Conservation (phyloP, 306 rosid species). For the Cercis canadensis region DNA sequence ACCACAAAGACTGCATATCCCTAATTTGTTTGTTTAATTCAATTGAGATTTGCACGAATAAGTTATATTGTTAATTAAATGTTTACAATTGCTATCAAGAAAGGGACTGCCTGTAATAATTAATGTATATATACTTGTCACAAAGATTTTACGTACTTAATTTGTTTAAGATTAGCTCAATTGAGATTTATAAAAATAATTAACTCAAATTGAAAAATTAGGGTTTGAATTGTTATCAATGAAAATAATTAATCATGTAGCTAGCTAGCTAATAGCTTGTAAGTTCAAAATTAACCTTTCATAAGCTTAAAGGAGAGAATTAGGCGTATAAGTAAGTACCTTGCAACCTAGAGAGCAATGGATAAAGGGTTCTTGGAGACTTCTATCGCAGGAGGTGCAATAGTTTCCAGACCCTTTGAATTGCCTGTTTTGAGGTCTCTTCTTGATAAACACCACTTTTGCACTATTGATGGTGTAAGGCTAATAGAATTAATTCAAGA, state of each 20-base stretch:
- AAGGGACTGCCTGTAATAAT: too few relatives aligned
- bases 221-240: not conserved
- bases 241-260: not conserved
- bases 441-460: slow-evolving; percentile 97
- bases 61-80: too few relatives aligned
- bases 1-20: too few relatives aligned
- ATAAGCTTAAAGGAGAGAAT: slow-evolving; percentile 1
- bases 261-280: too few relatives aligned
- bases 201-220: too few relatives aligned
- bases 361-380: slow-evolving; percentile 91
- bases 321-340: slow-evolving; percentile 49
- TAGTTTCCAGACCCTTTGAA: slow-evolving; percentile 95
- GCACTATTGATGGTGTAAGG: slow-evolving; percentile 94
- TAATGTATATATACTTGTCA: too few relatives aligned
- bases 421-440: slow-evolving; percentile 95
- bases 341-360: slow-evolving; percentile 98
- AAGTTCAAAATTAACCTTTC: not conserved
- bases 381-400: slow-evolving; percentile 94
- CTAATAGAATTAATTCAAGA: slow-evolving; percentile 38
- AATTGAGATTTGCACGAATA: too few relatives aligned
- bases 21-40: too few relatives aligned
- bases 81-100: too few relatives aligned
- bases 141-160: too few relatives aligned
- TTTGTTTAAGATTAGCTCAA: too few relatives aligned
- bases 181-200: too few relatives aligned